Evolutionary conservation across 192 early-diverging fungal species (phyloP).

Genomic region (Rhizophagus clarus): DNA sequence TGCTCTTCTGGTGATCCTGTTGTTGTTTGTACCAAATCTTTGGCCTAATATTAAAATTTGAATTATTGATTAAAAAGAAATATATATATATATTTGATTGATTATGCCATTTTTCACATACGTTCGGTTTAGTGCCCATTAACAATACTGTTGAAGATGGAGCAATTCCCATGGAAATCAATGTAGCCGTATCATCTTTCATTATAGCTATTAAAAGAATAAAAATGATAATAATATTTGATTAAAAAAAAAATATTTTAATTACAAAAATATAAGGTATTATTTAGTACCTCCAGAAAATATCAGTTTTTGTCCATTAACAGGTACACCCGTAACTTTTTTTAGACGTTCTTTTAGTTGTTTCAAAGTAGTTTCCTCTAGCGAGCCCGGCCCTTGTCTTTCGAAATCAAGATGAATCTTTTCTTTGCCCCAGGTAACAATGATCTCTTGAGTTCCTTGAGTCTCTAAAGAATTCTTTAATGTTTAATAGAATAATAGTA

Average conservation of each 20-base stretch:
- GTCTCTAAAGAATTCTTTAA: not conserved
- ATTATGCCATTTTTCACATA: conserved; percentile 36
- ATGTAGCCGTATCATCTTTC: conserved; percentile 74
- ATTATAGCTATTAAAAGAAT: conserved; percentile 54
- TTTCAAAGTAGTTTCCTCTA: conserved; percentile 63
- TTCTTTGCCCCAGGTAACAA: conserved; percentile 21
- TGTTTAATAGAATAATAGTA: not conserved
- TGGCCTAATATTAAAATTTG: conserved; percentile 24
- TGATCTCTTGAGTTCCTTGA: not conserved
- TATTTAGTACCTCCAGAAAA: conserved; percentile 67
- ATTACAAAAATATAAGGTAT: not conserved
- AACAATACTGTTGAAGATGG: conserved; percentile 74
- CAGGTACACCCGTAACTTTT: conserved; percentile 74
- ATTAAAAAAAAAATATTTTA: not conserved
- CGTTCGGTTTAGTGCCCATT: conserved; percentile 66
- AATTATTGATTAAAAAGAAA: not conserved
- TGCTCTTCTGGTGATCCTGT: conserved; percentile 58
- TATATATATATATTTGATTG: no score
- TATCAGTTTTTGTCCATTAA: conserved; percentile 71
- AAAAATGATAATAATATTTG: not conserved
- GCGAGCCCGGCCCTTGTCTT: conserved; percentile 35
- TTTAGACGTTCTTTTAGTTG: conserved; percentile 77
- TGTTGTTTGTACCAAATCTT: conserved; percentile 47
- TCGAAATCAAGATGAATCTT: conserved; percentile 37
- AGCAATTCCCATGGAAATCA: conserved; percentile 73